Evolutionary conservation across 2,329 filamentous ascomycete species (phyloP).

Genomic region (Talaromyces sp.): DNA sequence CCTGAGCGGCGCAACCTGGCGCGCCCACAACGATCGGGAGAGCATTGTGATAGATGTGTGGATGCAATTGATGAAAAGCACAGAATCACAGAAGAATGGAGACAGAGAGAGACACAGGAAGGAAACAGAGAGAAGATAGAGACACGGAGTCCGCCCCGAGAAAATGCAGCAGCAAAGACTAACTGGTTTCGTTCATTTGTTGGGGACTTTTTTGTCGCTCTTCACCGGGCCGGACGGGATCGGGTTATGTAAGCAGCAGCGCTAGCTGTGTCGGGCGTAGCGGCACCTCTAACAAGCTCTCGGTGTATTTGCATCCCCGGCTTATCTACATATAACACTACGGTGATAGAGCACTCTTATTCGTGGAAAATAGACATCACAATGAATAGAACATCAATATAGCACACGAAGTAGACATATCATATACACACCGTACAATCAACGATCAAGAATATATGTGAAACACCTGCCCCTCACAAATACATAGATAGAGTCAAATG

Average conservation of each 20-base stretch:
- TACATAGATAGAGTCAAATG: slow-evolving; percentile 7
- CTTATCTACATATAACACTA: background rate
- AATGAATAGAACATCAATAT: background rate
- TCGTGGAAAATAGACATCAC: background rate
- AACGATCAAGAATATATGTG: background rate
- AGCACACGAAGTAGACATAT: background rate
- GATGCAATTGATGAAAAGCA: background rate
- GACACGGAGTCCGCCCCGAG: slow-evolving; percentile 10
- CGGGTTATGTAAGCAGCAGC: background rate
- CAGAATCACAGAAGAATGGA: slow-evolving; percentile 17
- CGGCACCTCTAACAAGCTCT: background rate
- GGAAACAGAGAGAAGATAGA: background rate
- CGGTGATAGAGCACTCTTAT: background rate
- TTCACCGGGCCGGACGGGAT: slow-evolving; percentile 10
- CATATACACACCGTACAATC: background rate
- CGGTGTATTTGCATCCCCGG: background rate
- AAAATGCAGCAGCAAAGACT: slow-evolving; percentile 1
- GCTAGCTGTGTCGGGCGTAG: background rate
- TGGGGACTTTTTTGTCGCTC: slow-evolving; percentile 5
- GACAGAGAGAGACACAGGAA: slow-evolving; percentile 18
- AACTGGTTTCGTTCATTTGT: background rate
- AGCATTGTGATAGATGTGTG: slow-evolving; percentile 52
- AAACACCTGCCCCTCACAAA: background rate
- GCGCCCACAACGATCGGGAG: slow-evolving; percentile 65
- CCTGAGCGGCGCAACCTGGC: slow-evolving; percentile 57